Percentiles rank a stretch among this genome's conserved stretches.
phyloP scores from a whole-genome alignment of 257 asterid genomes.

The Capsicum chinense region DNA sequence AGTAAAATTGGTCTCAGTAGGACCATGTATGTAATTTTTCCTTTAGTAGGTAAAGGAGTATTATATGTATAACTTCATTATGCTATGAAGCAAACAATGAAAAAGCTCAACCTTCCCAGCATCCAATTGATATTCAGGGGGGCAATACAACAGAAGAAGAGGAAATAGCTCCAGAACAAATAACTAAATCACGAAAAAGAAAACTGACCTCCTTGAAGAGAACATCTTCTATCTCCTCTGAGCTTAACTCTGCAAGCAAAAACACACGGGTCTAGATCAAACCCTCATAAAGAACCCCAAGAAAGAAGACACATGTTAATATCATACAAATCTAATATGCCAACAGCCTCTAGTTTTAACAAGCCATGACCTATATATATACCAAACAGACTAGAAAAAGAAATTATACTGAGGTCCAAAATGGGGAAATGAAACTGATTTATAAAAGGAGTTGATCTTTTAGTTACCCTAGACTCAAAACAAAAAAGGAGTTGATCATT shows the following conservation, averaged over 20 bases:
- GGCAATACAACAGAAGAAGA: slow-evolving; percentile 7
- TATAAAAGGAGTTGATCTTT: neutral
- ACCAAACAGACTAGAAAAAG: slow-evolving; percentile 5
- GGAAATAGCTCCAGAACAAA: slow-evolving; percentile 15
- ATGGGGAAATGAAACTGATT: neutral
- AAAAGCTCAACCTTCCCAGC: slow-evolving; percentile 15
- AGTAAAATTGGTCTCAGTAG: slow-evolving; percentile 2
- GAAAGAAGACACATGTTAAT: neutral
- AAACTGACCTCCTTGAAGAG: slow-evolving; percentile 81
- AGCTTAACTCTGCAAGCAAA: slow-evolving; percentile 79
- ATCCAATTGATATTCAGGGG: neutral
- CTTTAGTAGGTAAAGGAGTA: neutral
- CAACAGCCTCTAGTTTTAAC: neutral
- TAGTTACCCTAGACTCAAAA: no score
- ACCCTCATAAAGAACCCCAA: neutral
- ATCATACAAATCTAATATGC: neutral
- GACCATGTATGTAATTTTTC: neutral
- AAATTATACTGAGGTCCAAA: neutral
- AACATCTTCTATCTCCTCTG: slow-evolving; percentile 90
- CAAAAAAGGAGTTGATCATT: neutral
- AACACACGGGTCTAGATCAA: slow-evolving; percentile 25
- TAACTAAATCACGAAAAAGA: slow-evolving; percentile 20
- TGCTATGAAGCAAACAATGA: neutral
- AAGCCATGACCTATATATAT: neutral
- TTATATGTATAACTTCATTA: neutral